Base-by-base conservation (phyloP, 2,329 filamentous ascomycete species). In the Sarocladium brachiariae region DNA sequence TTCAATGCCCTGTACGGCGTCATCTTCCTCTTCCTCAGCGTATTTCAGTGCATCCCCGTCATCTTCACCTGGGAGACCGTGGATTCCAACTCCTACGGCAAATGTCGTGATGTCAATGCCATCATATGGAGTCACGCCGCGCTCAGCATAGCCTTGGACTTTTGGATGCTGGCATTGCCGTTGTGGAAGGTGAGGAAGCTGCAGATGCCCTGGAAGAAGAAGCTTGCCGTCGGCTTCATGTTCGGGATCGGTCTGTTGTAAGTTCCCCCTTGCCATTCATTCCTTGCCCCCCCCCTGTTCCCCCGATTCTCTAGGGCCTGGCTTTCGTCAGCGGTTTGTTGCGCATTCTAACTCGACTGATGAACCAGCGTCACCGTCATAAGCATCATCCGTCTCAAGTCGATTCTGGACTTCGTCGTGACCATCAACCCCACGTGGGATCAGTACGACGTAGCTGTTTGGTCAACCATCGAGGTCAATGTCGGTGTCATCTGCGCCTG, bases 41-140 rank as follows among this genome's bases (percentile, higher is more conserved):
- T 74, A 10, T 73, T 77, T 46, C 69, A 75, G 52, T 78, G 76
- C 61, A 59, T 52, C 16, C 76, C 76, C 0, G 63, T 79, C 24
- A 59, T 57, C 8, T 71, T 66, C 51, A 73, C 72, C 56, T 81
- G 78, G 78, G 67, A 60, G 0, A 61, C 60, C n/a, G 80, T 76
- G 76, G 71, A 75, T 38, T 70, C 69, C 2, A 56, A 69, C 52
- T 65, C 70, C 37, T 27, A 60, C 2, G 76, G 76, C 0, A 58
- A 52, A 3, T 80, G 77, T 54, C 61, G 73, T 10, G 65, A 73
- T 46, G 59, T 70, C 45, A 75, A 73, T 52, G 60, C 64, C 2
- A 61, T 75, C 14, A 66, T 62, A 0, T 79, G 73, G 72, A 62
- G 70, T 3, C 71, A 74, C 27, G 75, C 75, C 0, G 67, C 59